These are phyloP conservation scores for Heliosperma pusillum DNA, from an alignment of 148 eudicot genomes.

Conservation along the genomic window DNA sequence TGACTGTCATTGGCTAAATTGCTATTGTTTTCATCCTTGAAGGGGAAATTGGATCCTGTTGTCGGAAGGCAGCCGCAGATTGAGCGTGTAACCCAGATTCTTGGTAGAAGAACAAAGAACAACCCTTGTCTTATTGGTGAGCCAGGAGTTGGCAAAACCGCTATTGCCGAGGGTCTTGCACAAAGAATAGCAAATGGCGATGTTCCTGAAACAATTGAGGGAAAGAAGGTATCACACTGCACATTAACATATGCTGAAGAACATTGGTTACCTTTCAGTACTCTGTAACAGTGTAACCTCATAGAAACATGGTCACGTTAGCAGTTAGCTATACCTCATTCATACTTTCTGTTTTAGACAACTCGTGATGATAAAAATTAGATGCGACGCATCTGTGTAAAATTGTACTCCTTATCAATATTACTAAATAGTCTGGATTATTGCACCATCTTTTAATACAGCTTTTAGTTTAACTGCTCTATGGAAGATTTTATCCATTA, in stretches of 20 bases:
- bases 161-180: conserved; percentile 94
- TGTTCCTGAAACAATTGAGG: conserved; percentile 93
- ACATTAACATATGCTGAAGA: background rate
- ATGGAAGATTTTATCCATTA: background rate
- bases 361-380: background rate
- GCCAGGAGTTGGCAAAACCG: conserved; percentile 97
- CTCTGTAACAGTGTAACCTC: background rate
- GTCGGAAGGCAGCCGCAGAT: conserved; percentile 88
- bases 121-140: conserved; percentile 97
- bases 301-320: background rate
- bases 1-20: background rate
- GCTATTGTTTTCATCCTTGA: conserved; percentile 13
- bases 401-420: too few species aligned
- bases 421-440: too few species aligned
- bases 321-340: background rate
- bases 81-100: conserved; percentile 82
- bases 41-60: conserved; percentile 98
- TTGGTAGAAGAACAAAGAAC: conserved; percentile 86
- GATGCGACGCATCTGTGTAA: too few species aligned
- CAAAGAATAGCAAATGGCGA: conserved; percentile 83
- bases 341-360: background rate
- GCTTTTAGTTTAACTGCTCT: background rate
- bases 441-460: background rate
- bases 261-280: background rate
- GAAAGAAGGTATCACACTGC: conserved; percentile 61